These are phyloP conservation scores for Malus orientalis DNA, from an alignment of 306 rosid genomes.

Conservation along the genomic window DNA sequence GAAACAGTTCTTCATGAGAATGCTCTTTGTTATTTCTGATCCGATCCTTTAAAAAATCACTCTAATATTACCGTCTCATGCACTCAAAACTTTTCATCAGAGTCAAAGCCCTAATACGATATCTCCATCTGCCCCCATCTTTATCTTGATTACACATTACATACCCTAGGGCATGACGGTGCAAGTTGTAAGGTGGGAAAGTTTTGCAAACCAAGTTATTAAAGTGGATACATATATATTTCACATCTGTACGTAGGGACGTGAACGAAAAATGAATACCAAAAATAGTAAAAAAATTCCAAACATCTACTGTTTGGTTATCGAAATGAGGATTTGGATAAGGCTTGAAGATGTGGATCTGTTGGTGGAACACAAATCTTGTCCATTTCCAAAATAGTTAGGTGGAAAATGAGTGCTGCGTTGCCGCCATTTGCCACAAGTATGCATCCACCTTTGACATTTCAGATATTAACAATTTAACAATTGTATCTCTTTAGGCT, in stretches of 20 bases:
- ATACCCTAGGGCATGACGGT: slow-evolving; percentile 29
- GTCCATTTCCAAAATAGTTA: slow-evolving; percentile 19
- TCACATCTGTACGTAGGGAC: slow-evolving; percentile 7
- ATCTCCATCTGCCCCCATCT: neutral
- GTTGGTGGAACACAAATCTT: slow-evolving; percentile 76
- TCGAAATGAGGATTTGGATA: slow-evolving; percentile 47
- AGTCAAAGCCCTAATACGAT: neutral
- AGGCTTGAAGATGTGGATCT: slow-evolving; percentile 44
- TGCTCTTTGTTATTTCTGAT: too few relatives aligned
- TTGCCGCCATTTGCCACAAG: slow-evolving; percentile 4
- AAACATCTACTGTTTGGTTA: neutral
- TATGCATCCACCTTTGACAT: neutral
- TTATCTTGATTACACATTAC: slow-evolving; percentile 12
- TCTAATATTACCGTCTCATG: neutral
- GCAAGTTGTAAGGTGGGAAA: slow-evolving; percentile 10
- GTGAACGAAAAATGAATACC: neutral
- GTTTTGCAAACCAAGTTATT: slow-evolving; percentile 20
- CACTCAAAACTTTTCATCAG: neutral
- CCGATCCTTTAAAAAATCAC: too few relatives aligned
- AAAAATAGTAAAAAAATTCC: neutral
- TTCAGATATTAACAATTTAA: neutral
- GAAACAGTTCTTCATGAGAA: too few relatives aligned
- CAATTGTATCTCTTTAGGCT: neutral
- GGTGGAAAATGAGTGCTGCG: slow-evolving; percentile 46
- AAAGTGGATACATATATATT: neutral